These are phyloP conservation scores for Flaveria bidentis DNA, from an alignment of 129 eudicot species.

Conservation along the genomic window DNA sequence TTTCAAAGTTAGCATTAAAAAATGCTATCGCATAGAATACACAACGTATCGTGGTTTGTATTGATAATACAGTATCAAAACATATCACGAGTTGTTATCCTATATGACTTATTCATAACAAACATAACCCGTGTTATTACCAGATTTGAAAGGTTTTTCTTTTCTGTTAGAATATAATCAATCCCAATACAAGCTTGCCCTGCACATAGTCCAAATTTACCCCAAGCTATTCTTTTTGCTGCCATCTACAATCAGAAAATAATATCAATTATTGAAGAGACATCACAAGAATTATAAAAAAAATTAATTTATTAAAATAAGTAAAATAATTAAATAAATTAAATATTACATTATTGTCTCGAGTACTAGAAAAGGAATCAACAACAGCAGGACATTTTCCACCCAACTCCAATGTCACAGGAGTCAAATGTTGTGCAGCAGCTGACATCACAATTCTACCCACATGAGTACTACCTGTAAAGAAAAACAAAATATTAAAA, in stretches of 20 bases:
- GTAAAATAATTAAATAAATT: not conserved
- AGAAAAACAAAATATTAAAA: not conserved
- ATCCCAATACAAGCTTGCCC: constrained; percentile 82
- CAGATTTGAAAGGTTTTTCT: constrained; percentile 45
- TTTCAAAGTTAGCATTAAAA: not conserved
- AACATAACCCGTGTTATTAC: constrained; percentile 25
- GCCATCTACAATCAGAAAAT: constrained; percentile 42
- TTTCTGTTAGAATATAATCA: constrained; percentile 70
- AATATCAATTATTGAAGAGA: not conserved
- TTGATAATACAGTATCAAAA: no score
- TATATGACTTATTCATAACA: no score
- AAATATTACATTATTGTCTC: constrained; percentile 44
- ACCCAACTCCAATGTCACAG: constrained; percentile 76
- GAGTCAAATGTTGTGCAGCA: constrained; percentile 77
- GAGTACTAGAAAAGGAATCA: constrained; percentile 53
- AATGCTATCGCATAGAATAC: not conserved
- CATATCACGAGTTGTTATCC: no score
- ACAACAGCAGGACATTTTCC: constrained; percentile 86
- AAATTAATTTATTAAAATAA: not conserved
- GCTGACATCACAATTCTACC: constrained; percentile 62
- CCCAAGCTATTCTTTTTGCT: constrained; percentile 59
- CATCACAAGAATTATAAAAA: not conserved
- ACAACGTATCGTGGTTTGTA: not conserved
- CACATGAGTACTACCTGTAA: constrained; percentile 64
- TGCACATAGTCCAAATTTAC: constrained; percentile 73